Evolutionary conservation across 1,284 basidiomycete species (phyloP).

Genomic region (Lentinus polychrous): DNA sequence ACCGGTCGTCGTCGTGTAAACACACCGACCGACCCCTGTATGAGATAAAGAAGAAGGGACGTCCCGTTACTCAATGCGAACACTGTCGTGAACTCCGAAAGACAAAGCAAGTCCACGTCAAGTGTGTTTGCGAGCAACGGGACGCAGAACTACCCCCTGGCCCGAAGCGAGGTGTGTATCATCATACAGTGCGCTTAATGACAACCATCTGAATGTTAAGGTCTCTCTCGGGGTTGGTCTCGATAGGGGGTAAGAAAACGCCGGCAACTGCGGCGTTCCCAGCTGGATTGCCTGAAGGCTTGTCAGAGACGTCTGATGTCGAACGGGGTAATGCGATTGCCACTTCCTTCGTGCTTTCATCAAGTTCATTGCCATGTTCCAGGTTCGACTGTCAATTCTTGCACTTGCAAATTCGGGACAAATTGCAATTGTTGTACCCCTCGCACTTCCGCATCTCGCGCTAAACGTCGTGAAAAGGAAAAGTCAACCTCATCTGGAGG

Average conservation of each 20-base stretch:
- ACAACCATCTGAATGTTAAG: constrained; percentile 11
- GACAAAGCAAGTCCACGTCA: constrained; percentile 67
- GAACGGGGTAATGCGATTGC: background rate
- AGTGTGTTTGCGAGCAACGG: constrained; percentile 43
- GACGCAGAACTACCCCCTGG: constrained; percentile 5
- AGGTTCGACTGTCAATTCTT: constrained; percentile 24
- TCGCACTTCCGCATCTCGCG: constrained; percentile 13
- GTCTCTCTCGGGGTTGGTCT: constrained; percentile 21
- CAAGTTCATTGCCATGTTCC: background rate
- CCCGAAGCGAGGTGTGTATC: constrained; percentile 8
- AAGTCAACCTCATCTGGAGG: constrained; percentile 7
- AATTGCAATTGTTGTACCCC: constrained; percentile 50
- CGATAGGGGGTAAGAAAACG: constrained; percentile 44
- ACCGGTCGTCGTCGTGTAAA: constrained; percentile 71
- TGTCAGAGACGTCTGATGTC: constrained; percentile 2
- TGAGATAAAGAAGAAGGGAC: constrained; percentile 78
- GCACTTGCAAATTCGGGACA: constrained; percentile 33
- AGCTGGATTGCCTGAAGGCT: constrained; percentile 19
- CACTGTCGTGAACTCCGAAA: constrained; percentile 73
- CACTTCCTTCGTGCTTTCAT: background rate
- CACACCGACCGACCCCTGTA: constrained; percentile 73
- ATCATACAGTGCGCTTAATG: constrained; percentile 7
- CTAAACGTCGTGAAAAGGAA: constrained; percentile 11
- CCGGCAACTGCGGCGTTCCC: constrained; percentile 41
- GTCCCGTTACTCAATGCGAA: constrained; percentile 75